Conservation (phyloP, 1,284 basidiomycete genomes). For the Ganoderma lucidum region DNA sequence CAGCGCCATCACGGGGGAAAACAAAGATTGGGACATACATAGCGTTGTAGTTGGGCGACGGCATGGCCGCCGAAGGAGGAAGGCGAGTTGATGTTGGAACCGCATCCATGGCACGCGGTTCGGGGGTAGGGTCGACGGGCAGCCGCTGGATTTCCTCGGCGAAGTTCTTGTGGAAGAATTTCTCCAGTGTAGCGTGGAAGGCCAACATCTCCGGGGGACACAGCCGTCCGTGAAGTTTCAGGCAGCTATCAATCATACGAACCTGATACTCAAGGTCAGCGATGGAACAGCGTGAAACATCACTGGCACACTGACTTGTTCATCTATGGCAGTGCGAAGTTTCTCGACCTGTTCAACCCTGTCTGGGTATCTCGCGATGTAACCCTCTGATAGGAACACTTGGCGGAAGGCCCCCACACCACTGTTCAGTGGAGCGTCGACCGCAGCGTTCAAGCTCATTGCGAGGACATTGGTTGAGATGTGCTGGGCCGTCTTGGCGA, state of each 20-base stretch:
- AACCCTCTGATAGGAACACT: constrained; percentile 80
- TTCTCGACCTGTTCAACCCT: constrained; percentile 75
- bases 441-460: constrained; percentile 88
- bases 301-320: constrained; percentile 65
- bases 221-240: constrained; percentile 83
- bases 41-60: constrained; percentile 28
- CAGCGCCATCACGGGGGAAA: not conserved
- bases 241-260: constrained; percentile 82
- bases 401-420: constrained; percentile 83
- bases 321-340: constrained; percentile 79
- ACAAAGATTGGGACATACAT: constrained; percentile 16
- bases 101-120: constrained; percentile 38
- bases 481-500: constrained; percentile 78
- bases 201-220: constrained; percentile 89
- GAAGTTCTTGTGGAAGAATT: constrained; percentile 92
- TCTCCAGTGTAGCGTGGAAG: constrained; percentile 92
- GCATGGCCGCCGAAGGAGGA: constrained; percentile 30
- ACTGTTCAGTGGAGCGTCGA: constrained; percentile 83
- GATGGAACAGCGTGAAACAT: not conserved
- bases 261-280: constrained; percentile 53
- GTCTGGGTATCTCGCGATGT: constrained; percentile 74
- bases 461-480: constrained; percentile 87
- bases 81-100: constrained; percentile 27
- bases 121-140: constrained; percentile 49
- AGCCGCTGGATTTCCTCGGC: constrained; percentile 84